These are phyloP conservation scores for Coemansia sp. DNA, from an alignment of 192 early-diverging fungal species.

Conservation along the genomic window DNA sequence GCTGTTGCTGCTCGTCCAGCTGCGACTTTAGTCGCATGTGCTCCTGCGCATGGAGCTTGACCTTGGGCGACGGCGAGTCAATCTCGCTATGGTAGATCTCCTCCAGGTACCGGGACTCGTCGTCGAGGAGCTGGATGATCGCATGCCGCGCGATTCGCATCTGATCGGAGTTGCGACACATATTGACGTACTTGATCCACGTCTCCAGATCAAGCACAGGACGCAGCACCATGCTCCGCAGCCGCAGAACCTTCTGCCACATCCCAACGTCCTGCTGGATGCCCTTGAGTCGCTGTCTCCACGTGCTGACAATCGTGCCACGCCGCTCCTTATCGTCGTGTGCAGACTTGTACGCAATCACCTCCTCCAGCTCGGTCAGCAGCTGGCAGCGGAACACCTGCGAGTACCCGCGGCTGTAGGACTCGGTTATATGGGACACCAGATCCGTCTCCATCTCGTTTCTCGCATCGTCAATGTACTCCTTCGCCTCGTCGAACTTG, in stretches of 20 bases:
- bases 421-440: constrained; percentile 87
- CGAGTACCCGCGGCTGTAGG: constrained; percentile 90
- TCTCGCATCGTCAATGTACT: constrained; percentile 80
- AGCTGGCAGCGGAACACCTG: constrained; percentile 92
- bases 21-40: constrained; percentile 21
- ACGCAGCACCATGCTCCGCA: constrained; percentile 84
- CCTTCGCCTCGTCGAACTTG: constrained; percentile 69
- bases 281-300: constrained; percentile 82
- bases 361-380: constrained; percentile 97
- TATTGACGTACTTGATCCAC: constrained; percentile 94
- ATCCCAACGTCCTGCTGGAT: constrained; percentile 93
- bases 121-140: constrained; percentile 29
- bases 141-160: constrained; percentile 47
- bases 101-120: constrained; percentile 32
- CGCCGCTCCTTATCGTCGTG: constrained; percentile 79
- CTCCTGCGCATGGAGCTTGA: constrained; percentile 28
- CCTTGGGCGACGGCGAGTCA: constrained; percentile 5
- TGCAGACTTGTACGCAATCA: constrained; percentile 84
- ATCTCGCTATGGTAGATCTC: constrained; percentile 29
- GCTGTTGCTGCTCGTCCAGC: constrained; percentile 11
- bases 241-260: constrained; percentile 90
- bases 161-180: constrained; percentile 88
- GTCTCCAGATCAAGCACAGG: constrained; percentile 93
- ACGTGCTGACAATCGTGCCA: constrained; percentile 77
- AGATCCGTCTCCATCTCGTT: constrained; percentile 86